Base-by-base conservation (phyloP, 2,329 filamentous ascomycete species). In the Microdochium paspali region DNA sequence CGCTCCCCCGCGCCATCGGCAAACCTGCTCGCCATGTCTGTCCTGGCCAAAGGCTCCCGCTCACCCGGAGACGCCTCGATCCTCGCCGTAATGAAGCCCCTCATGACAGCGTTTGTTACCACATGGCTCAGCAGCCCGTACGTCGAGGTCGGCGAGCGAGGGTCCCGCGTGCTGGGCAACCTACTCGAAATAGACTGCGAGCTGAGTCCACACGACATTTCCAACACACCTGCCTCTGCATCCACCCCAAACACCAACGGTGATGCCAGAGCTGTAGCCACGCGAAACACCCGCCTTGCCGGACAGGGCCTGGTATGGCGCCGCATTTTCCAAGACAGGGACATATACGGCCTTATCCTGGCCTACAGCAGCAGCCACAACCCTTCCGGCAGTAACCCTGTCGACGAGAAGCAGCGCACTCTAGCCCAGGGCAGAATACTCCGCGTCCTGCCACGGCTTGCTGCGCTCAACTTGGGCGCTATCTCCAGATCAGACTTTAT, bases 111-210 rank as follows among this genome's bases (percentile, higher is more conserved):
- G 10, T 66, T 81, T 32, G 44, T 82, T 26, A 60, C 61, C 10
- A 63, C 67, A 47, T 83, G 80, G 79, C 65, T 83, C 2, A 66
- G 67, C 23, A 68, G 70, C 5, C 69, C 73, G 0, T 65, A 77
- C 39, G 74, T 79, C 5, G 73, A 73, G 46, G 76, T 82, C 2
- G 78, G 74, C 10, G 74, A 80, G 56, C 71, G 68, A 26, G 77
- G 72, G 2, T 67, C 66, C 2, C 67, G 63, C 45, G 70, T 76
- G 2, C 58, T 84, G 2, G 71, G 72, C 2, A 72, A 77, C 52
- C 58, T 82, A 30, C 67, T 83, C 3, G 72, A 79, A 45, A 65
- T 72, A 6, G 79, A 83, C 59, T 79, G 73, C 52, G 67, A 72
- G 10, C n/a, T n/a, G n/a, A n/a, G n/a, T n/a, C n/a, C n/a, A n/a